Conservation (phyloP, 1,284 basidiomycete genomes). For the Sanghuangporus weigelae region DNA sequence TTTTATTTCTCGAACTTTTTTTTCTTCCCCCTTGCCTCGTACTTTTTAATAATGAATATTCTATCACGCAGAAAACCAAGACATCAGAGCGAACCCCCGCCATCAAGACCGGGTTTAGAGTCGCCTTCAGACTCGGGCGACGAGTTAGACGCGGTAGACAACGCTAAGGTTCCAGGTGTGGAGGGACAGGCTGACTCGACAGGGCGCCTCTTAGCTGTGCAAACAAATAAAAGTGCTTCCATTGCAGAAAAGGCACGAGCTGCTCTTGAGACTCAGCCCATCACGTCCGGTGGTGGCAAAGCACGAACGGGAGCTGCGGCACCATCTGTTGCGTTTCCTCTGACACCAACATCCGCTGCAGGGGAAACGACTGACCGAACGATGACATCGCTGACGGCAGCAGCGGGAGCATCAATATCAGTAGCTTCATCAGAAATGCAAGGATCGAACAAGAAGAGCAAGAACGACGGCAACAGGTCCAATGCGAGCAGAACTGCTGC, state of each 20-base stretch:
- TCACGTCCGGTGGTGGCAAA: not conserved
- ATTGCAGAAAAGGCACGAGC: not conserved
- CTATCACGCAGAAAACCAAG: constrained; percentile 2
- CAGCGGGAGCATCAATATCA: not conserved
- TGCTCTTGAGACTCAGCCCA: not conserved
- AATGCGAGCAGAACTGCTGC: no score
- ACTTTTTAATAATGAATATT: not conserved
- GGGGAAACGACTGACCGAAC: constrained; percentile 6
- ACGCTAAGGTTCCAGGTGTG: not conserved
- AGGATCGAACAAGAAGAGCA: not conserved
- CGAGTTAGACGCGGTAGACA: not conserved
- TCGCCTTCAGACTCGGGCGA: not conserved
- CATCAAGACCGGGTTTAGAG: not conserved
- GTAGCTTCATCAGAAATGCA: not conserved
- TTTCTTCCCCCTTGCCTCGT: not conserved
- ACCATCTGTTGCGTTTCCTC: constrained; percentile 3
- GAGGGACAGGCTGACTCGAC: not conserved
- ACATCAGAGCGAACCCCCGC: constrained; percentile 12
- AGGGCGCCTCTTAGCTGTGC: not conserved
- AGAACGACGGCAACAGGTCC: not conserved
- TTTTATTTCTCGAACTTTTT: not conserved
- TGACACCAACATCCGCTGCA: constrained; percentile 13
- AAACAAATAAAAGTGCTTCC: not conserved
- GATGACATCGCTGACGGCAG: constrained; percentile 7
- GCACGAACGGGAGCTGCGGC: not conserved